Evolutionary conservation across 495 filamentous ascomycete species (phyloP).

Genomic region (Hyaloscypha bicolor): DNA sequence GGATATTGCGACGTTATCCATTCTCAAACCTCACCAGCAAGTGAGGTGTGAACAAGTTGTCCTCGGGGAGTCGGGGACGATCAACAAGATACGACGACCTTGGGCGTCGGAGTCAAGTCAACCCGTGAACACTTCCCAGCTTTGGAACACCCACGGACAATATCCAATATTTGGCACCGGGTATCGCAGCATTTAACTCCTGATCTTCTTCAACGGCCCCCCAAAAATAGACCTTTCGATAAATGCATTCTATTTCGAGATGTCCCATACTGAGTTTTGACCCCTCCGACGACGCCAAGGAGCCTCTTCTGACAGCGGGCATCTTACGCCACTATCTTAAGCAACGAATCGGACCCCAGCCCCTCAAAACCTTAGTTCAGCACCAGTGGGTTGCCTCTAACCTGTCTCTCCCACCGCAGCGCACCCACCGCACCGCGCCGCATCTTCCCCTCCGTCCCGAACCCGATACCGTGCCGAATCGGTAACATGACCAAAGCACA

Average conservation of each 20-base stretch:
- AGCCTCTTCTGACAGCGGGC: background rate
- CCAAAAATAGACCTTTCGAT: background rate
- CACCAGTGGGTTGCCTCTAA: background rate
- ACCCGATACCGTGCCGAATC: background rate
- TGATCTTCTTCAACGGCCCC: background rate
- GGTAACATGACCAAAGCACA: background rate
- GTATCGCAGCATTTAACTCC: background rate
- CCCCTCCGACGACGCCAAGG: background rate
- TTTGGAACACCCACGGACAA: background rate
- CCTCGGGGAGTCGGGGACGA: no score
- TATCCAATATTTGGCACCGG: background rate
- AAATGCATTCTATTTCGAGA: background rate
- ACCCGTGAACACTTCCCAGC: background rate
- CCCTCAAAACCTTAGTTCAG: background rate
- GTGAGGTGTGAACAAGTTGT: no score
- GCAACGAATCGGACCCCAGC: background rate
- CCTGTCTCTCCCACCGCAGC: background rate
- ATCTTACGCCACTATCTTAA: background rate
- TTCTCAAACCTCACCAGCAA: background rate
- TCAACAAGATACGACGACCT: background rate
- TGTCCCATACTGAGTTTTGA: background rate
- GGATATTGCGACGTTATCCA: background rate
- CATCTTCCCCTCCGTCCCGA: background rate
- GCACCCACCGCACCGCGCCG: no score
- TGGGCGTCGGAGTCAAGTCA: background rate